Base-by-base conservation (phyloP, 139 green algal genomes). In the Bryopsis sp. region DNA sequence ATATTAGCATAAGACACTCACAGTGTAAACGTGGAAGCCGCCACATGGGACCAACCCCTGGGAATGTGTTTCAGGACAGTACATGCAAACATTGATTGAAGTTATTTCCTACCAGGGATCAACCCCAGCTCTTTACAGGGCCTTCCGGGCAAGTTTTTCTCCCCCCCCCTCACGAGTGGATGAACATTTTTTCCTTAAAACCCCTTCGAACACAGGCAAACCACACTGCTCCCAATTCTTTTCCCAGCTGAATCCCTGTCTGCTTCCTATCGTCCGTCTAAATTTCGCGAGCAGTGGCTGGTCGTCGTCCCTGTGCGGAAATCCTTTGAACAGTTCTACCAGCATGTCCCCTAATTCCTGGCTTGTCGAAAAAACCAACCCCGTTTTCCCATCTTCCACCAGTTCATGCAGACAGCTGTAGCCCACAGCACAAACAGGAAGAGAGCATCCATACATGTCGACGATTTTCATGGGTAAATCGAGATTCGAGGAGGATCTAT, bases 381-480 rank as follows among this genome's bases (percentile, higher is more conserved):
- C 91, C 58, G 88, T 95, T 66, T 78, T 43, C 1, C 81, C 81
- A 2, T 86, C 69, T 2, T 64, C 26, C 15, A 97, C 86, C 39
- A 96, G 81, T 77, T 97, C 90, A 3, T 26, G 24, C 5, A 97
- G 88, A 80, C 85, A 95, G 38, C 58, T 59, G 79, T 96, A 99
- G 46, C 71, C 43, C 22, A 85, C 73, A 1, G 92, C 85, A 62
- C 80, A 90, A 0, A 97, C 94, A 2, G 94, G 94, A 47, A 97
- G 74, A 2, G 88, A 90, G 61, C 81, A 83, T 0, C 94, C 94
- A 83, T 95, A 97, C 94, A 98, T 97, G 79, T 99, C 93, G 2
- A 98, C 88, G 5, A 97, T 83, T 80, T 99, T 99, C 94, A 99
- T 99, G 0, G 94, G 94, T 47, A 99, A 83, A 74, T 99, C 94